Evolutionary conservation across 352 stramenopile genomes (phyloP).

Genomic region (Phytophthora pistaciae): DNA sequence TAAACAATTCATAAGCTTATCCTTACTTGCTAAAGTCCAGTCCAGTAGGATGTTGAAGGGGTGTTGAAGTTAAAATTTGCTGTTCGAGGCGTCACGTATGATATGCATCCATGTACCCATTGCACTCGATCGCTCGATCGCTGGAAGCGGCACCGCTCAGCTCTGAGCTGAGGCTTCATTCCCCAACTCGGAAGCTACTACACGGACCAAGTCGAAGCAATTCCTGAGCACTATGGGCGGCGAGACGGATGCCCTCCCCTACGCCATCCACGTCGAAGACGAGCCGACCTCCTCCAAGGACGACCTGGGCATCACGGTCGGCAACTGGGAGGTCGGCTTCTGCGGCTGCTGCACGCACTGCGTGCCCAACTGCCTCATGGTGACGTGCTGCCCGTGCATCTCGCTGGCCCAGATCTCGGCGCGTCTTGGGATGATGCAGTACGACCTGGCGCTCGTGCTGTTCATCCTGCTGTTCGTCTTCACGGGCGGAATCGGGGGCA

Average conservation of each 20-base stretch:
- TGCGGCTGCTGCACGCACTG: constrained; percentile 48
- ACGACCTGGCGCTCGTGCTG: constrained; percentile 24
- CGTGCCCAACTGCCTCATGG: constrained; percentile 57
- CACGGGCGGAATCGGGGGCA: constrained; percentile 10
- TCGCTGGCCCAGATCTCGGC: constrained; percentile 46
- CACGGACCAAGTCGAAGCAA: neutral
- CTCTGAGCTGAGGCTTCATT: constrained; percentile 5
- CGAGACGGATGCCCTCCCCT: neutral
- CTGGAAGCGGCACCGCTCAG: neutral
- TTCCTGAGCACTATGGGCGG: neutral
- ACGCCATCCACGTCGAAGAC: constrained; percentile 26
- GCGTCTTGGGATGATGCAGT: constrained; percentile 47
- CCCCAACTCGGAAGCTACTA: constrained; percentile 4
- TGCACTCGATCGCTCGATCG: neutral
- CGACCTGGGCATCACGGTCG: constrained; percentile 13
- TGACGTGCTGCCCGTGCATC: constrained; percentile 52
- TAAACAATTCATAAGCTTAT: too few species aligned
- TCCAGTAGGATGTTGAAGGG: too few species aligned
- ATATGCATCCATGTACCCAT: neutral
- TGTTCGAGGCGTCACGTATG: neutral
- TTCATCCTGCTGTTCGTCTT: constrained; percentile 27
- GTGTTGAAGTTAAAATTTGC: neutral
- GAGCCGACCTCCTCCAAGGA: neutral
- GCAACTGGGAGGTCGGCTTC: constrained; percentile 44
- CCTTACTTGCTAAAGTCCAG: neutral